Base-by-base conservation (phyloP, 116 monocot species). In the Trichopus zeylanicus region DNA sequence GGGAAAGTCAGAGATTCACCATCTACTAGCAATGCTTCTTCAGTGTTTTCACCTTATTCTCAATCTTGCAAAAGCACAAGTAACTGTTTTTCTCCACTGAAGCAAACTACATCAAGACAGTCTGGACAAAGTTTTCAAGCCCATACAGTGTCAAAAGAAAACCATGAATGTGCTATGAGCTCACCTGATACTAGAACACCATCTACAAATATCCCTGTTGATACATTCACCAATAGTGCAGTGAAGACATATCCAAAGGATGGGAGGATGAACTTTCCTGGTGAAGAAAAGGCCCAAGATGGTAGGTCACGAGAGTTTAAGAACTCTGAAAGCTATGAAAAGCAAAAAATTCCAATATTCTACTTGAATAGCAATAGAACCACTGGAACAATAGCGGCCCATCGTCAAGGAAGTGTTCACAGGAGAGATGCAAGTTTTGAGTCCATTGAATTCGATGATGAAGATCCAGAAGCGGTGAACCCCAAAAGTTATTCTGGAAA, bases 341-440 rank as follows among this genome's bases (percentile, higher is more conserved):
- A 52, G 23, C 34, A 29, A 63, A 46, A 39, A 24, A 38, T 47
- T 46, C 15, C 38, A 3, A 16, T 32, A 29, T 16, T 3, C 42
- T 15, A 42, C 3, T n/a, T 10, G 13, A 42, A 28, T 27, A 42
- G 42, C 7, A 42, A 42, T 4, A 42, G n/a, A 42, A 13, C 12
- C 42, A 42, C 9, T 15, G 51, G 61, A 57, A 55, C 32, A 6
- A 55, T 51, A 26, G 27, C 6, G 31, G 60, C 57, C 29, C 31
- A 65, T 65, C 61, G 60, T 58, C 56, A 67, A 48, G 54, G 63
- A 48, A 67, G 30, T 39, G 59, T 66, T 32, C 34, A 48, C 32
- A 23, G 26, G 37, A 64, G 71, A 29, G n/a, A 64, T 42, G 22
- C 19, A 29, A 46, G 64, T 55, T 71, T 53, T 57, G 73, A 68